These are phyloP conservation scores for Marasmius fiardii DNA, from an alignment of 1,284 basidiomycete species.

Conservation along the genomic window DNA sequence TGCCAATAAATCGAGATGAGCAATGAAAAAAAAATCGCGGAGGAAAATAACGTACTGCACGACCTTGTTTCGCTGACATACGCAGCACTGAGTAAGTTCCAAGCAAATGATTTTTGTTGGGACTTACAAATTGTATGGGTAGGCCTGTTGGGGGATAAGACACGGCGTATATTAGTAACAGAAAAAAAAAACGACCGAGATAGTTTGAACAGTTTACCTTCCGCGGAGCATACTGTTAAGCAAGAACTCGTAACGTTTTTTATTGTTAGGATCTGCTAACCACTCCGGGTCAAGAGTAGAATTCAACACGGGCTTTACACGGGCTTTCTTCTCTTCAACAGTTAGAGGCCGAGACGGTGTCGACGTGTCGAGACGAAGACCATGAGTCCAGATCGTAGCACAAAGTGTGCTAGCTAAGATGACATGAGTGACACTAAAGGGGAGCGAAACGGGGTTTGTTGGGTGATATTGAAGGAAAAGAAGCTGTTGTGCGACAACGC, in stretches of 20 bases:
- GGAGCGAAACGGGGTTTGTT: neutral
- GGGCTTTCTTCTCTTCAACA: constrained; percentile 3
- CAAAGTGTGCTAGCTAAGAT: constrained; percentile 1
- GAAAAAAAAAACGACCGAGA: neutral
- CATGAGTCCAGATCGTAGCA: neutral
- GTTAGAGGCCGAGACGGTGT: neutral
- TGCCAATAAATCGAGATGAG: neutral
- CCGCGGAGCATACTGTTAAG: constrained; percentile 1
- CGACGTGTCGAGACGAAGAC: neutral
- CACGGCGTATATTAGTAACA: neutral
- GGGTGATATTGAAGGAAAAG: constrained; percentile 3
- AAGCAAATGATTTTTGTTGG: neutral
- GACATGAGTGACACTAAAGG: constrained; percentile 4
- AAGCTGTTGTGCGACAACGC: constrained; percentile 8
- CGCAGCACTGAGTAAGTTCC: neutral
- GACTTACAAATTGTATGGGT: neutral
- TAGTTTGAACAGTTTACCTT: neutral
- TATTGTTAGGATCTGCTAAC: constrained; percentile 2
- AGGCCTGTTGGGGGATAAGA: neutral
- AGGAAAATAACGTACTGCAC: neutral
- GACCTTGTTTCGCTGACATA: neutral
- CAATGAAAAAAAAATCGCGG: neutral
- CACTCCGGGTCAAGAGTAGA: neutral
- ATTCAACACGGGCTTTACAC: neutral
- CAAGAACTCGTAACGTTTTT: neutral